Percentiles rank a stretch among this genome's conserved stretches.
Evolutionary conservation across 1,284 basidiomycete species (phyloP).

Genomic region (Marasmius oreades): DNA sequence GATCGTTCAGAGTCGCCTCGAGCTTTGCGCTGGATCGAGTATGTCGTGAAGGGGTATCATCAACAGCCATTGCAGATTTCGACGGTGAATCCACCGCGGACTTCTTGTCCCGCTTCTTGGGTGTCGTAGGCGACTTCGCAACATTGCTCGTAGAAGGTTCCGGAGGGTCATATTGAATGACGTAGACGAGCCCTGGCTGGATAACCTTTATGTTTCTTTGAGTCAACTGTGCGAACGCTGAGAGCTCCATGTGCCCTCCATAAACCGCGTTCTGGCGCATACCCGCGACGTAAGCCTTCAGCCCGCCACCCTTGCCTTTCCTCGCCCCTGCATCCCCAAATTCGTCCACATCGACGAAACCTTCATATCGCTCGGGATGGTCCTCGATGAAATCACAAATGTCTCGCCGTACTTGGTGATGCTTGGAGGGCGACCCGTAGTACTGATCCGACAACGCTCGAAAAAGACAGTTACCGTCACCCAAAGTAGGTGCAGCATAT

Average conservation of each 20-base stretch:
- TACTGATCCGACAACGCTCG: constrained; percentile 80
- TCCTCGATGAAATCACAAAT: constrained; percentile 80
- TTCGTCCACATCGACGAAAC: constrained; percentile 83
- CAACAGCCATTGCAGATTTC: constrained; percentile 6
- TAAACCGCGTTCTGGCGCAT: constrained; percentile 59
- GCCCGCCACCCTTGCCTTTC: constrained; percentile 13
- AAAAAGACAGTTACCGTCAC: constrained; percentile 89
- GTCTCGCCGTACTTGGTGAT: constrained; percentile 66
- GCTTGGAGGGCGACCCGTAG: constrained; percentile 71
- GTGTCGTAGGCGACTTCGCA: constrained; percentile 16
- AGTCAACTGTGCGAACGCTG: constrained; percentile 83
- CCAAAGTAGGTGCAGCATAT: constrained; percentile 75
- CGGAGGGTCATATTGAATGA: constrained; percentile 69
- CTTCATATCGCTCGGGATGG: constrained; percentile 73
- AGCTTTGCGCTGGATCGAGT: constrained; percentile 6
- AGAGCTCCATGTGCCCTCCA: constrained; percentile 88
- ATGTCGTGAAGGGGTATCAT: constrained; percentile 10
- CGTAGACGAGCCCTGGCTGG: constrained; percentile 83
- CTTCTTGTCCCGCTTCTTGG: constrained; percentile 6
- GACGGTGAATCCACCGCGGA: constrained; percentile 5
- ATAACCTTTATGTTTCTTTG: constrained; percentile 84
- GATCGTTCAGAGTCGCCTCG: constrained; percentile 11
- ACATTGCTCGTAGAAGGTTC: constrained; percentile 26
- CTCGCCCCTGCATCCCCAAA: constrained; percentile 14
- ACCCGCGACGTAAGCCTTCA: constrained; percentile 14